Evolutionary conservation across 2,329 filamentous ascomycete species (phyloP).

Genomic region (Verticillium longisporum): DNA sequence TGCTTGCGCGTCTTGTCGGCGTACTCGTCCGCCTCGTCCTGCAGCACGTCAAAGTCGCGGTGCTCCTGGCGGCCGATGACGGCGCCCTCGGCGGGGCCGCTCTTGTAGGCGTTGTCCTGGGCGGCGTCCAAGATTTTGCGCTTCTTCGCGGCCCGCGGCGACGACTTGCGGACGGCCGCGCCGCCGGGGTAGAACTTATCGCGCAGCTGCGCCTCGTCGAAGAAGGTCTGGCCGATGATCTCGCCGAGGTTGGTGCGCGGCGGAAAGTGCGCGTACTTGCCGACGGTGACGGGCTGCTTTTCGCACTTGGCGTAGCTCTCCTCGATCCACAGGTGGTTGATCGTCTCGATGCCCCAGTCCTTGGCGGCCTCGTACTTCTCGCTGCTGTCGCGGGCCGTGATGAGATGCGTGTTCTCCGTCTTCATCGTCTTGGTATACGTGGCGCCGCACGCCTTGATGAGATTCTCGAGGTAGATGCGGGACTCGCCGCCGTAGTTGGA

Average conservation of each 20-base stretch:
- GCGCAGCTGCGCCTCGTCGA: conserved; percentile 57
- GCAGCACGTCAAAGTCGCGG: conserved; percentile 35
- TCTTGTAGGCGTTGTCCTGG: conserved; percentile 41
- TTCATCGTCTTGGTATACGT: conserved; percentile 94
- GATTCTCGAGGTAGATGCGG: conserved; percentile 85
- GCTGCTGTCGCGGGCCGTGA: conserved; percentile 82
- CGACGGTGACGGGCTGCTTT: conserved; percentile 62
- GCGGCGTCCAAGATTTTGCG: conserved; percentile 42
- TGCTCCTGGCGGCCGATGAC: conserved; percentile 32
- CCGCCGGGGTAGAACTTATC: conserved; percentile 64
- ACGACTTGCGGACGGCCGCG: conserved; percentile 17
- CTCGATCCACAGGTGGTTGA: conserved; percentile 96
- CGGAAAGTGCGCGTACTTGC: conserved; percentile 81
- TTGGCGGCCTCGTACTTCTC: conserved; percentile 90
- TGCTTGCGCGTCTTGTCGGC: conserved; percentile 21
- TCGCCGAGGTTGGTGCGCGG: conserved; percentile 85
- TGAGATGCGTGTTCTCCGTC: conserved; percentile 88
- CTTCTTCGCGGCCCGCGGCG: conserved; percentile 37
- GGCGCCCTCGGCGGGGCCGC: conserved; percentile 40
- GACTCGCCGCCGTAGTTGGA: conserved; percentile 97
- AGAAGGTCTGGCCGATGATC: conserved; percentile 80
- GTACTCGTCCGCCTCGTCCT: conserved; percentile 31
- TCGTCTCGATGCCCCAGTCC: conserved; percentile 84
- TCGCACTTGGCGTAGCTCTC: conserved; percentile 92
- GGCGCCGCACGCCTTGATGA: conserved; percentile 77